Base-by-base conservation (phyloP, 163 green algal species). In the Chlorella variabilis region DNA sequence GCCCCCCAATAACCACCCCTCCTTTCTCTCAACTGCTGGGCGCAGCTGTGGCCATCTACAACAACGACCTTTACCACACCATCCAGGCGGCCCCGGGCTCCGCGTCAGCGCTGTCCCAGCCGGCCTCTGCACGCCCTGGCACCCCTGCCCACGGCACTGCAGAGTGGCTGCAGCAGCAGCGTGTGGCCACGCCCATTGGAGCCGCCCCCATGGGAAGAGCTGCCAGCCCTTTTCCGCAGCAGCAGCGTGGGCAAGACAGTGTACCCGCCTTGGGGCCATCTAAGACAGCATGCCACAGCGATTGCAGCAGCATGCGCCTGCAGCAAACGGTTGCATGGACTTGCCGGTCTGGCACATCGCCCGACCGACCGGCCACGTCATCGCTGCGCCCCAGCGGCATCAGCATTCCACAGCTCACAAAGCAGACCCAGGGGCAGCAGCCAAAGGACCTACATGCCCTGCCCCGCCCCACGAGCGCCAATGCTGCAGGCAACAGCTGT, bases 21-120 rank as follows among this genome's bases (percentile, higher is more conserved):
- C 34, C 36, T 34, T 33, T 51, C 65, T 31, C 25, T 9, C 65
- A 71, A 34, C 3, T 31, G 65, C 21, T 68, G 13, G 4, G n/a
- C 29, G 68, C 68, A 76, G n/a, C n/a, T n/a, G 33, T 82, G 48
- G 62, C 36, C 29, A 25, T 77, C 2, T 82, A 77, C 65, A 83
- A 25, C 33, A 83, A 83, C 20, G 77, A 83, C 38, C 65, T 83
- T 0, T 83, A 51, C 49, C 21, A 42, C 29, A 42, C 59, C 49
- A 25, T 1, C 27, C 49, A 21, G 8, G 36, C n/a, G n/a, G n/a
- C n/a, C n/a, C n/a, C n/a, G n/a, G n/a, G n/a, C n/a, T n/a, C n/a
- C n/a, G 39, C 61, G 4, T 61, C 74, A 8, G n/a, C 74, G 38
- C 58, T 61, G 23, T 62, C 45, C 74, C 74, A 80, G 56, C 73